These are phyloP conservation scores for Quercus robur DNA, from an alignment of 306 rosid genomes.

Conservation along the genomic window DNA sequence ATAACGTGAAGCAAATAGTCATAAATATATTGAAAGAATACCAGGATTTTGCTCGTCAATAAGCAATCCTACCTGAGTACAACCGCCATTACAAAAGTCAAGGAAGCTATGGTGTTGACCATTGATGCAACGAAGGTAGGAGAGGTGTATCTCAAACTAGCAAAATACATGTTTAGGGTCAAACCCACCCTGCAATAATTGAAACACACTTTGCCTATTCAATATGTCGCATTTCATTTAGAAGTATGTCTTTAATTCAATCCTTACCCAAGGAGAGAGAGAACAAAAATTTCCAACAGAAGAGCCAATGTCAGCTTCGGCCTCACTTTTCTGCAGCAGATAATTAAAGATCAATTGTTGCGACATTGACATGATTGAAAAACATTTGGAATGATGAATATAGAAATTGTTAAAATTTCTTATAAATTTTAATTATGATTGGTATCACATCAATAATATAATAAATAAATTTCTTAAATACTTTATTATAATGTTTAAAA, in stretches of 20 bases:
- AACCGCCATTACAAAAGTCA: constrained; percentile 78
- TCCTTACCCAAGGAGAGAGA: constrained; percentile 76
- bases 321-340: constrained; percentile 47
- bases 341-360: background rate
- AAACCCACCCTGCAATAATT: constrained; percentile 51
- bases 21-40: background rate
- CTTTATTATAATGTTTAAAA: too few relatives aligned
- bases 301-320: constrained; percentile 66
- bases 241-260: background rate
- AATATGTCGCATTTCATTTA: background rate
- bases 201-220: background rate
- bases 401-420: background rate
- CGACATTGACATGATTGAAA: background rate
- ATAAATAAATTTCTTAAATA: too few relatives aligned
- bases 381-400: background rate
- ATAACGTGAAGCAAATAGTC: background rate
- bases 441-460: too few relatives aligned
- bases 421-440: too few relatives aligned
- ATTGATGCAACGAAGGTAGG: constrained; percentile 72
- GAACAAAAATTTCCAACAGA: constrained; percentile 66
- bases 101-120: constrained; percentile 64
- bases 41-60: background rate
- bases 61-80: constrained; percentile 41
- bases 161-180: constrained; percentile 65
- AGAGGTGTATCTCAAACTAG: constrained; percentile 74